Evolutionary conservation across 2,329 filamentous ascomycete genomes (phyloP).

Genomic region (Leptodontidium sp.): DNA sequence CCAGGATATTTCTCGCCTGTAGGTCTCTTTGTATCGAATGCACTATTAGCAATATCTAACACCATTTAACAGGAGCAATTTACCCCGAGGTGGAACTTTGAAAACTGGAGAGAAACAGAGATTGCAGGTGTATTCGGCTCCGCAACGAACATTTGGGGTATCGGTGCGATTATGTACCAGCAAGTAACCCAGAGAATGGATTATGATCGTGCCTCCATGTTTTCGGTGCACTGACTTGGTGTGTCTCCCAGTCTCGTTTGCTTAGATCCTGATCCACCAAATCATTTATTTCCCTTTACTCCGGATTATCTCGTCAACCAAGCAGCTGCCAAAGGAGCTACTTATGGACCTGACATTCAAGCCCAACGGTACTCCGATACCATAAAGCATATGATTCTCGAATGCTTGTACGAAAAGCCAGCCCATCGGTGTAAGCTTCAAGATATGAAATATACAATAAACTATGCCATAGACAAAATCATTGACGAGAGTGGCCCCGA

Average conservation of each 20-base stretch:
- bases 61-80: conserved; percentile 8
- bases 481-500: background rate
- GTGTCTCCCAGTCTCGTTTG: background rate
- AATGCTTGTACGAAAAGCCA: conserved; percentile 21
- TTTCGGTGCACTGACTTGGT: background rate
- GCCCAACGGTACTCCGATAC: background rate
- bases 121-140: conserved; percentile 12
- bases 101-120: background rate
- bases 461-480: background rate
- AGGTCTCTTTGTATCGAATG: background rate
- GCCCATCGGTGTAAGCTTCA: background rate
- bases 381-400: conserved; percentile 15
- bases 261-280: background rate
- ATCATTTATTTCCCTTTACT: background rate
- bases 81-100: conserved; percentile 5
- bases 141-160: conserved; percentile 15
- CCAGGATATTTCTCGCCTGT: conserved; percentile 1
- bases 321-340: conserved; percentile 1
- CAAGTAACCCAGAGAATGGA: background rate
- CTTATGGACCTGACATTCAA: conserved; percentile 14
- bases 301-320: background rate
- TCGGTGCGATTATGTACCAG: conserved; percentile 20
- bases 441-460: conserved; percentile 6
- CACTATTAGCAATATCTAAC: background rate
- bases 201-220: background rate